These are phyloP conservation scores for Pyrenophora teres DNA, from an alignment of 2,329 filamentous ascomycete genomes.

Conservation along the genomic window DNA sequence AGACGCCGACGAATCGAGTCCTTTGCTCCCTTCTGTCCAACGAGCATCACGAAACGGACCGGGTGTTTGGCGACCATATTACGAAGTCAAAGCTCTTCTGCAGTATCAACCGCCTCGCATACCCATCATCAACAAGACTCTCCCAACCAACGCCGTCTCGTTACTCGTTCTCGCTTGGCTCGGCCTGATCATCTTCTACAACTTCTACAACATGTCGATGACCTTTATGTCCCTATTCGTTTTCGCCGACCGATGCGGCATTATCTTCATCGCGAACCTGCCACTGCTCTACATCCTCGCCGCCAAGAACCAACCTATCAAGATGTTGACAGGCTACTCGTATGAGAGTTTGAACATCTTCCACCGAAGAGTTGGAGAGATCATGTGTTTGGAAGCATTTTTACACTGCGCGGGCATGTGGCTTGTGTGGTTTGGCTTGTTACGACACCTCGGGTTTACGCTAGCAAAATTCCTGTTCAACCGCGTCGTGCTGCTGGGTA, in stretches of 20 bases:
- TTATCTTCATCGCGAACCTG: constrained; percentile 58
- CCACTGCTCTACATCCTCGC: constrained; percentile 65
- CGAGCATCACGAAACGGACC: constrained; percentile 2
- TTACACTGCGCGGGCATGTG: constrained; percentile 63
- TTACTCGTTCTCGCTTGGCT: constrained; percentile 59
- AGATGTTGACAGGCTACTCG: constrained; percentile 64
- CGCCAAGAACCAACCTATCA: constrained; percentile 69
- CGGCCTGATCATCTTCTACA: constrained; percentile 62
- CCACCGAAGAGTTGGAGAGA: constrained; percentile 66
- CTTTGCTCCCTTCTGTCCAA: constrained; percentile 33
- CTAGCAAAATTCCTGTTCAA: constrained; percentile 58
- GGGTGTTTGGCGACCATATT: constrained; percentile 26
- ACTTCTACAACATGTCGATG: constrained; percentile 58
- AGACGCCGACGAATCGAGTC: constrained; percentile 36
- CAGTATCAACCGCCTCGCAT: constrained; percentile 64
- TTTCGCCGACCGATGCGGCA: constrained; percentile 62
- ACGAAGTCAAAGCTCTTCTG: constrained; percentile 42
- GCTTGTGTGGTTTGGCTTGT: constrained; percentile 58
- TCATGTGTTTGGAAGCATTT: constrained; percentile 63
- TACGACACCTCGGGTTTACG: constrained; percentile 57
- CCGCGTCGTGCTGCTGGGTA: constrained; percentile 59
- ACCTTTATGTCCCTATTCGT: constrained; percentile 59
- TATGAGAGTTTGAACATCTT: constrained; percentile 71
- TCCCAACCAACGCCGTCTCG: constrained; percentile 63
- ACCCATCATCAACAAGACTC: constrained; percentile 60